Conservation (phyloP, 805 yeast genomes). For the Schwanniomyces pseudopolymorphus region DNA sequence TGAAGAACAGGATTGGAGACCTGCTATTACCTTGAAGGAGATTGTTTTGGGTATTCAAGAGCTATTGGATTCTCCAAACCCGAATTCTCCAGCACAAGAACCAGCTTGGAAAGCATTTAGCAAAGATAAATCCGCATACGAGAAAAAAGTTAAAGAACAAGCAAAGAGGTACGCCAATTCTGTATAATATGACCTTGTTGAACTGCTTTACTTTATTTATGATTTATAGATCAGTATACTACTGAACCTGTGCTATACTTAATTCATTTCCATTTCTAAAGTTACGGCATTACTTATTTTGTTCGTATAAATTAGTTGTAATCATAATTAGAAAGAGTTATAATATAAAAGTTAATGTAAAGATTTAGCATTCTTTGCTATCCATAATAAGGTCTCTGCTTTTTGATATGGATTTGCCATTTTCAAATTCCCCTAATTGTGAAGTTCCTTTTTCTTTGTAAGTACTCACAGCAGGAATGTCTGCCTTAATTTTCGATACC, state of each 20-base stretch:
- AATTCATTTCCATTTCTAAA: not conserved
- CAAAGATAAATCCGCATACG: constrained; percentile 67
- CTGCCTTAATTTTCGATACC: constrained; percentile 88
- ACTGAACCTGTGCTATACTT: not conserved
- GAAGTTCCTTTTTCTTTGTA: constrained; percentile 92
- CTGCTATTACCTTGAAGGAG: constrained; percentile 89
- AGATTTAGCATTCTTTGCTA: constrained; percentile 14
- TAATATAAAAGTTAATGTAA: not conserved
- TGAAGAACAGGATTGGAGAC: constrained; percentile 97
- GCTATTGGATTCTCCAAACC: constrained; percentile 84
- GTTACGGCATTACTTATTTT: not conserved
- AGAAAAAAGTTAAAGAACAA: constrained; percentile 76
- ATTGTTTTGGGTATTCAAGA: constrained; percentile 91
- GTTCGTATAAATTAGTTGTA: not conserved
- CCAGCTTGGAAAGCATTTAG: constrained; percentile 91
- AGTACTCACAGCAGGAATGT: constrained; percentile 96
- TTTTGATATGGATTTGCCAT: constrained; percentile 34
- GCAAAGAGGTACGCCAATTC: constrained; percentile 63
- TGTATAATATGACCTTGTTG: constrained; percentile 2
- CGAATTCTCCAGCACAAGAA: constrained; percentile 95
- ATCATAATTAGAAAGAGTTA: not conserved
- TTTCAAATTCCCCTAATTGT: constrained; percentile 52
- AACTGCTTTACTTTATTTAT: constrained; percentile 1
- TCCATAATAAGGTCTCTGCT: constrained; percentile 52
- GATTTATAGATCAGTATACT: not conserved